phyloP scores from a whole-genome alignment of 2,329 filamentous ascomycete genomes.

The Colletotrichum costaricense region DNA sequence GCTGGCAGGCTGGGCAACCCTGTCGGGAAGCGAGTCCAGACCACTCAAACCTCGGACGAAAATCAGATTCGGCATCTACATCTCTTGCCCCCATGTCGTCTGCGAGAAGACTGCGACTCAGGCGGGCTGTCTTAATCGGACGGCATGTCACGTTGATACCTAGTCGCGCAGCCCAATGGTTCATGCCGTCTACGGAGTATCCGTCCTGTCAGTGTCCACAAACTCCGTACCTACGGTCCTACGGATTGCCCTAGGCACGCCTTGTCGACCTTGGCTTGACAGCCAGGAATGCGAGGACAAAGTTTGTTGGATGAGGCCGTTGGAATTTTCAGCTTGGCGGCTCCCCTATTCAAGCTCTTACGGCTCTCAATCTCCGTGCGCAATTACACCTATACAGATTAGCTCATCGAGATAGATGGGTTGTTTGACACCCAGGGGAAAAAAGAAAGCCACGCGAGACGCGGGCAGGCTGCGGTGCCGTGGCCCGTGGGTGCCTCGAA shows the following conservation, averaged over 20 bases:
- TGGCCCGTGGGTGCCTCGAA: neutral
- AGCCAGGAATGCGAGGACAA: conserved; percentile 28
- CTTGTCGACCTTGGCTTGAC: conserved; percentile 15
- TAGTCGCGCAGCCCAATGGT: neutral
- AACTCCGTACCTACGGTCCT: neutral
- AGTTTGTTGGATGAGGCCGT: conserved; percentile 29
- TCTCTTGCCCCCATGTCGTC: conserved; percentile 16
- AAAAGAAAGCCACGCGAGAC: neutral
- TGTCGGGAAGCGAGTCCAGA: conserved; percentile 25
- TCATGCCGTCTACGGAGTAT: neutral
- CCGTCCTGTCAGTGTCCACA: no score
- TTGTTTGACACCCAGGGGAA: conserved; percentile 3
- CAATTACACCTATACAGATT: conserved; percentile 9
- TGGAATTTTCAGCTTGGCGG: conserved; percentile 17
- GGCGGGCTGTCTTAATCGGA: neutral
- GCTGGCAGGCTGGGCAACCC: conserved; percentile 2
- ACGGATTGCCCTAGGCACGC: neutral
- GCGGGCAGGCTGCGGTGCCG: neutral
- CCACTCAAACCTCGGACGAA: conserved; percentile 22
- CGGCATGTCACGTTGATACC: neutral
- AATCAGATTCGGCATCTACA: conserved; percentile 14
- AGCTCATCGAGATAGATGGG: neutral
- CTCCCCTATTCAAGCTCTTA: neutral
- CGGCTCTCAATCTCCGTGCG: conserved; percentile 14
- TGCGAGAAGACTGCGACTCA: conserved; percentile 13